Base-by-base conservation (phyloP, 306 rosid species). In the Styphnolobium japonicum region DNA sequence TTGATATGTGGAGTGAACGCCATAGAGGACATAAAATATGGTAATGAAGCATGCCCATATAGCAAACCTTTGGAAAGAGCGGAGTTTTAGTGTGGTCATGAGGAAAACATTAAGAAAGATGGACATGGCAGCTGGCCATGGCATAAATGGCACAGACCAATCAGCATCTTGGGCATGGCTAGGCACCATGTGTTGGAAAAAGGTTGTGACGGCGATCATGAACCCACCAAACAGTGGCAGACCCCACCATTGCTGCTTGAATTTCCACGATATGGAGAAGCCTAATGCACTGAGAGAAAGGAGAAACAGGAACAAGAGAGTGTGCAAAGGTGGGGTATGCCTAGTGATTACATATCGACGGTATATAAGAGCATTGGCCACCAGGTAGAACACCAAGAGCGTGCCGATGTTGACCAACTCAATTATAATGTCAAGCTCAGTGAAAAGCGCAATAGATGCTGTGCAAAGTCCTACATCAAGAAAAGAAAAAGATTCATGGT, bases 71-170 rank as follows among this genome's bases (percentile, higher is more conserved):
- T 88, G 89, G 4, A 91, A 90, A 34, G 98, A 81, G 25, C 84
- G 34, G 12, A 58, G 19, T 51, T 87, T 91, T n/a, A 95, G 80
- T 0, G 90, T 88, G 5, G 92, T 83, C 90, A 92, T 88, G 56
- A 92, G 97, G 77, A 92, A 95, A 19, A 91, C 83, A 76, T 92
- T 95, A 2, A 95, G 97, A 82, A 86, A 90, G 49, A 95, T 87
- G 23, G 98, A 92, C 18, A 90, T 60, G 3, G 93, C 82, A 2
- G 98, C 88, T 27, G 97, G 97, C 98, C 98, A 95, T 4, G 98
- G 98, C 98, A 94, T 94, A 65, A 86, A 84, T 0, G 97, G 98
- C 45, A 94, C 93, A 27, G 82, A 83, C 98, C 98, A 94, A 19
- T 75, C 83, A 14, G 58, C 34, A 31, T 52, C 31, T 22, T 82